Conservation (phyloP, 139 green algal genomes). For the Auxenochlorella pyrenoidosa region DNA sequence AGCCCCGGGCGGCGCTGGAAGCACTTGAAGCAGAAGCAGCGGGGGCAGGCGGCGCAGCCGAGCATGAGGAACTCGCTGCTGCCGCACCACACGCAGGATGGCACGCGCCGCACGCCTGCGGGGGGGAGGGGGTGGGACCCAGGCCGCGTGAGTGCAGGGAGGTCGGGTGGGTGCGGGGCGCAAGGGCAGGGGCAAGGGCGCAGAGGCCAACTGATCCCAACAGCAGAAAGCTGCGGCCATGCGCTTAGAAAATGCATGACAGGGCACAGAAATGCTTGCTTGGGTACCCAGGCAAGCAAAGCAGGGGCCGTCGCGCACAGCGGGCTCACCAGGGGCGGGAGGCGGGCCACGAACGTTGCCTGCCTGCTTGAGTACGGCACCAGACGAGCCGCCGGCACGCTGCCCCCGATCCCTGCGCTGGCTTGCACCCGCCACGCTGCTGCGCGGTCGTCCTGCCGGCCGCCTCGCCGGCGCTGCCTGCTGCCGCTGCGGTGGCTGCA, state of each 20-base stretch:
- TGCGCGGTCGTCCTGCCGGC: background rate
- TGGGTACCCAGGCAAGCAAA: background rate
- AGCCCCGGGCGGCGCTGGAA: slow-evolving; percentile 43
- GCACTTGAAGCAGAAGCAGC: slow-evolving; percentile 57
- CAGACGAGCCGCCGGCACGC: background rate
- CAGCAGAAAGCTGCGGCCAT: background rate
- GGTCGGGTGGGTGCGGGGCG: background rate
- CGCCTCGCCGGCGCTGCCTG: background rate
- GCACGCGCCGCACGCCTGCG: slow-evolving; percentile 19
- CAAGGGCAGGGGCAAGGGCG: background rate
- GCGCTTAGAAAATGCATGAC: background rate
- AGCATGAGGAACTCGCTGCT: slow-evolving; percentile 19
- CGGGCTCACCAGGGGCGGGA: background rate
- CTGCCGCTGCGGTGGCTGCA: background rate
- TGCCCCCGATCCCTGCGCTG: background rate
- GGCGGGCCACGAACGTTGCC: slow-evolving; percentile 31
- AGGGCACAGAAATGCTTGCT: no score
- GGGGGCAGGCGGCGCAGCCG: slow-evolving; percentile 28
- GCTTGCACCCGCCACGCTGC: background rate
- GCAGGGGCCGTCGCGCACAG: background rate
- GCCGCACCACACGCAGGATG: slow-evolving; percentile 21
- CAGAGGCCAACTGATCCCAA: background rate
- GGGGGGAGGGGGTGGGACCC: background rate
- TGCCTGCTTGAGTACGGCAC: background rate
- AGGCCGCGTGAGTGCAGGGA: background rate